Percentiles rank a stretch among this genome's conserved stretches.
phyloP scores from a whole-genome alignment of 2,329 filamentous ascomycete species.

The Beauveria scarabaeidicola region DNA sequence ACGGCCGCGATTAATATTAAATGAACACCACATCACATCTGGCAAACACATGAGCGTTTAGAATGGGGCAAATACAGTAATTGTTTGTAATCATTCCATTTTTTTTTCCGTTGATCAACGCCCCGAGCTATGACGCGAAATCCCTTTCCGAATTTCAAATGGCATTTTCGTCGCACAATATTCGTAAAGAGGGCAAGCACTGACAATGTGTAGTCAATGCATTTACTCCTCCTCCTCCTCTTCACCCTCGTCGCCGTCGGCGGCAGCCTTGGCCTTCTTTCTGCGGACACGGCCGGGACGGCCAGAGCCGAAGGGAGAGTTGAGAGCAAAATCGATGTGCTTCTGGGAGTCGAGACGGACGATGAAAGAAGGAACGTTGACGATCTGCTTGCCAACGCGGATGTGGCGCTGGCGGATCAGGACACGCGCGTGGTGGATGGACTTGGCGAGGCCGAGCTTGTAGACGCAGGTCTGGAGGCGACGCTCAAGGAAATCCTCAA shows the following conservation, averaged over 20 bases:
- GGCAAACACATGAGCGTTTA: neutral
- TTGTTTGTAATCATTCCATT: constrained; percentile 26
- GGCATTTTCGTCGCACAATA: constrained; percentile 26
- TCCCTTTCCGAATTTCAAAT: constrained; percentile 27
- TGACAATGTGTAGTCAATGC: constrained; percentile 24
- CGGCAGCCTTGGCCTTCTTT: constrained; percentile 98
- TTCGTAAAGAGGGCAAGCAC: constrained; percentile 22
- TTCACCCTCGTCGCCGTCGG: constrained; percentile 71
- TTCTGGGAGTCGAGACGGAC: constrained; percentile 99
- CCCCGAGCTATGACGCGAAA: constrained; percentile 41
- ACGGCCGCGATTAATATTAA: neutral
- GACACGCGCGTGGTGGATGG: constrained; percentile 99
- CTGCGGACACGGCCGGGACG: constrained; percentile 95
- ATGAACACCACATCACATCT: neutral
- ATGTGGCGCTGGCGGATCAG: constrained; percentile 99
- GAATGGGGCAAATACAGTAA: neutral
- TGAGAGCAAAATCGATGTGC: constrained; percentile 99
- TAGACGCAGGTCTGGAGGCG: constrained; percentile 99
- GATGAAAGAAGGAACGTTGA: constrained; percentile 99
- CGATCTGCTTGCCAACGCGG: constrained; percentile 99
- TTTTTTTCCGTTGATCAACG: constrained; percentile 40
- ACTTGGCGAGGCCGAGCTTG: constrained; percentile 99
- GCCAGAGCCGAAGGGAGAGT: constrained; percentile 94
- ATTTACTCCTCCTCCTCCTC: constrained; percentile 76
- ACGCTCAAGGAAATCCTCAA: constrained; percentile 99